Evolutionary conservation across 768 basidiomycete species (phyloP).

Genomic region (Suillus cothurnatus): DNA sequence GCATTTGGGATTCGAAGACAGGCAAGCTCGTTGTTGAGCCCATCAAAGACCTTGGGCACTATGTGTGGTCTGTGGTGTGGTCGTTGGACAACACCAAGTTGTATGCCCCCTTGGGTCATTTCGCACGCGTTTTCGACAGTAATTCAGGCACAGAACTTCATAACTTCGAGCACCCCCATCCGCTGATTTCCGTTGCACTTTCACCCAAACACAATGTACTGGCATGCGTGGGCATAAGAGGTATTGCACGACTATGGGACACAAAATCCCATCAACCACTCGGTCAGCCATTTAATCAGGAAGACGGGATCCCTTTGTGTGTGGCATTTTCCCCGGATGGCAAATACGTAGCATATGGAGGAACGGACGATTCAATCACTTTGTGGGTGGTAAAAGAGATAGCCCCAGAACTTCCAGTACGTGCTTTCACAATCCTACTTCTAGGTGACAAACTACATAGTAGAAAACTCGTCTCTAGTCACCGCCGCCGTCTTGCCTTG

Average conservation of each 20-base stretch:
- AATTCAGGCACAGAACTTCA: background rate
- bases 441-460: background rate
- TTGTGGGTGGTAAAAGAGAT: background rate
- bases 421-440: background rate
- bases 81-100: no score
- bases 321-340: background rate
- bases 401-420: background rate
- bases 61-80: no score
- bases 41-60: no score
- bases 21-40: no score
- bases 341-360: background rate
- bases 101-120: background rate
- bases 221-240: background rate
- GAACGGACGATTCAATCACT: background rate
- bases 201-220: background rate
- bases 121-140: slow-evolving; percentile 1
- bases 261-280: no score
- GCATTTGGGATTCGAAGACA: no score
- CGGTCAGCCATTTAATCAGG: background rate
- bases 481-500: background rate
- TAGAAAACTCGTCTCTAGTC: background rate
- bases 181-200: background rate
- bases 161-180: background rate
- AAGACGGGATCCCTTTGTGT: no score
- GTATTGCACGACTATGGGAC: no score